Percentiles rank a stretch among this genome's conserved stretches.
phyloP scores from a whole-genome alignment of 2,329 filamentous ascomycete genomes.

The Penicillium carneum region DNA sequence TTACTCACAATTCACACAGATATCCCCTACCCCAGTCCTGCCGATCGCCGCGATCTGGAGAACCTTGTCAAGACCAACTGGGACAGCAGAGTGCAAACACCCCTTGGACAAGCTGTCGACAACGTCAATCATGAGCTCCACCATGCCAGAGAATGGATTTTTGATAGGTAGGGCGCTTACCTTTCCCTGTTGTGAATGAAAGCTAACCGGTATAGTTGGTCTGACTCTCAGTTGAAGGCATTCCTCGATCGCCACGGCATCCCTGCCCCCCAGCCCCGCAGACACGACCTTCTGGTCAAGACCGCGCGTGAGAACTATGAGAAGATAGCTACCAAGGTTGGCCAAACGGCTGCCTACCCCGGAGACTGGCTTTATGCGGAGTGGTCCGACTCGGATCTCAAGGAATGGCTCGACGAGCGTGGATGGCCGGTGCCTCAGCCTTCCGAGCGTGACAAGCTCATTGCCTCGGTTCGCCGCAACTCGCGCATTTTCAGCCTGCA shows the following conservation, averaged over 20 bases:
- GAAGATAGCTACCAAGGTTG: conserved; percentile 72
- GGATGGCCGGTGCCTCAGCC: conserved; percentile 88
- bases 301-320: conserved; percentile 84
- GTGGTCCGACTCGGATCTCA: conserved; percentile 92
- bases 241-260: conserved; percentile 90
- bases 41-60: conserved; percentile 94
- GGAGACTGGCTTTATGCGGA: conserved; percentile 91
- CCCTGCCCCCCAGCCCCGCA: conserved; percentile 84
- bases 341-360: conserved; percentile 83
- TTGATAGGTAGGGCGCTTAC: conserved; percentile 69
- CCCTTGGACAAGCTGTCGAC: conserved; percentile 81
- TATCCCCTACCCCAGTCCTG: conserved; percentile 85
- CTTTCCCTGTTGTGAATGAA: not conserved
- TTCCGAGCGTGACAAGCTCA: conserved; percentile 80
- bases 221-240: conserved; percentile 88
- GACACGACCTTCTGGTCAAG: conserved; percentile 80
- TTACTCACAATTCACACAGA: conserved; percentile 49
- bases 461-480: conserved; percentile 89
- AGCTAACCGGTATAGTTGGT: conserved; percentile 68
- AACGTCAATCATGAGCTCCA: conserved; percentile 74
- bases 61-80: conserved; percentile 88
- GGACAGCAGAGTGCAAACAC: conserved; percentile 74
- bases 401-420: conserved; percentile 88
- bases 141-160: conserved; percentile 85
- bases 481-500: conserved; percentile 78